Conservation (phyloP, 371 early-diverging fungal species). For the Rhizopus sp. region DNA sequence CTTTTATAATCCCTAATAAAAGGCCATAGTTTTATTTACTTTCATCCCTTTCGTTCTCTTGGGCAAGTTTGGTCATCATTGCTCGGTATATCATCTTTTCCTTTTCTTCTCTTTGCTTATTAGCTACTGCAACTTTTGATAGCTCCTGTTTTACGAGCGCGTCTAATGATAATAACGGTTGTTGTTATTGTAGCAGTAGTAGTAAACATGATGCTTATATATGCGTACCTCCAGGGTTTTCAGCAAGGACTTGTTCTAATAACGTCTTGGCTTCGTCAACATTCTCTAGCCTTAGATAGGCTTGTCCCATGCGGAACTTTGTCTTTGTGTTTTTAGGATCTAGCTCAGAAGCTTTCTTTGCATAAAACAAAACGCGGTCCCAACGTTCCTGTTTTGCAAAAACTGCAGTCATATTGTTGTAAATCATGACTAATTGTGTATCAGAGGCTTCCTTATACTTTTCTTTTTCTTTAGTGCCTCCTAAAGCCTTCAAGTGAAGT, state of each 20-base stretch:
- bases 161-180: conserved; percentile 14
- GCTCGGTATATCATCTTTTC: conserved; percentile 32
- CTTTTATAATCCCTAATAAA: no score
- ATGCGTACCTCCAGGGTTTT: conserved; percentile 37
- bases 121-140: conserved; percentile 43
- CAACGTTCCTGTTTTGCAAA: conserved; percentile 44
- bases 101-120: conserved; percentile 24
- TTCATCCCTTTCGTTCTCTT: conserved; percentile 13
- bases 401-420: conserved; percentile 50
- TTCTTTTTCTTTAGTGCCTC: conserved; percentile 27
- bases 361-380: conserved; percentile 38
- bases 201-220: background rate
- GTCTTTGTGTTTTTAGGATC: conserved; percentile 38
- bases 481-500: conserved; percentile 41
- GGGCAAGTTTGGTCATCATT: conserved; percentile 33
- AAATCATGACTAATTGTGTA: conserved; percentile 43
- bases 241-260: conserved; percentile 21
- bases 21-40: background rate
- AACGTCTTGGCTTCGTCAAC: conserved; percentile 32
- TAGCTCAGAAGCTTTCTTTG: conserved; percentile 34
- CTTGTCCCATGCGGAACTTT: conserved; percentile 47
- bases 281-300: conserved; percentile 31
- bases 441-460: conserved; percentile 24
- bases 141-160: conserved; percentile 43
- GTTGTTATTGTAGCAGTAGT: background rate